Evolutionary conservation across 2,329 filamentous ascomycete genomes (phyloP), one percentile per base, ranked within the genome.

Genomic region (Alternaria rosae): DNA sequence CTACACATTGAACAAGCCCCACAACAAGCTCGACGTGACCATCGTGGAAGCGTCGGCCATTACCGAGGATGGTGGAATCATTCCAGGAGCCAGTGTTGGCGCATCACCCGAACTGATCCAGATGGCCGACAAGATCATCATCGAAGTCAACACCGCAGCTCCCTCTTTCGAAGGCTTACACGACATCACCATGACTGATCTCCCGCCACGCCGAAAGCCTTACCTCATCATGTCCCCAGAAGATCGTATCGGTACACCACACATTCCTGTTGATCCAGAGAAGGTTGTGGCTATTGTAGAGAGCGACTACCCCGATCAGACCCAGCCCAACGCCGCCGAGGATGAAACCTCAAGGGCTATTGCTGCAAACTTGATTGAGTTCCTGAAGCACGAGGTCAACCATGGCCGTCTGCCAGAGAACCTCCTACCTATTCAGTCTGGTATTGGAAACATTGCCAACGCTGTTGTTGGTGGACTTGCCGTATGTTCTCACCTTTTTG

Each of bases 401-500:
- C 89, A 90, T 67, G 93, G 90, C 65, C 89, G 93, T 41, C 86
- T 97, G 54, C 93, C 93, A 3, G 80, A 86, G 70, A 92, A 89
- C 75, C 87, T 97, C 2, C 85, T 95, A 1, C 92, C 92, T 2
- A 86, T 96, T 17, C 92, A 97, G 80, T 94, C 91, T 11, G 93
- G 93, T 45, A 97, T 97, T 70, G 93, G 93, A 67, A 97, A 97
- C 83, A 96, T 97, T 70, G 93, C 93, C 80, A 97, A 97, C 79
- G 93, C 93, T 38, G 93, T 97, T 65, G 89, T 97, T 62, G 92
- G 93, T 62, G 93, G 93, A 13, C 87, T 97, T 58, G 87, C 89
- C 67, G 76, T 78, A 71, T 56, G 75, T 56, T 13, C 2, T 2
- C 6, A 6, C 5, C 13, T 11, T 5, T 1, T 6, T 26, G 3